A percentile compares a stretch with the other conserved stretches of the same genome.
Conservation (phyloP, 345 rosid genomes). For the Brassica rapa region DNA sequence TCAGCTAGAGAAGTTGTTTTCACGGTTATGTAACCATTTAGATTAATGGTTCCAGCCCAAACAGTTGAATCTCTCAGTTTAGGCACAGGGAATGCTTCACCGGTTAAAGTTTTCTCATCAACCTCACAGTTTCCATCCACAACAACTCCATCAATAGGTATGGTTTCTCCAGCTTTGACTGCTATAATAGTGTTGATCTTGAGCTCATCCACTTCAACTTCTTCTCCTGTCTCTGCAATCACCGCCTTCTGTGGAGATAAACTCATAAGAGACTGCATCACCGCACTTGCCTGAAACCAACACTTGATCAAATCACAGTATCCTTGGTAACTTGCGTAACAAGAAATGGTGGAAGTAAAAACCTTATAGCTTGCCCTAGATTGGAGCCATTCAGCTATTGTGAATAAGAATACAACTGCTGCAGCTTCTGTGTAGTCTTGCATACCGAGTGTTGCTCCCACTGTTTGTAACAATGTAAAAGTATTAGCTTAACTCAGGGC, state of each 20-base stretch:
- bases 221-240: constrained; percentile 80
- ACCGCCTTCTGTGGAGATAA: constrained; percentile 80
- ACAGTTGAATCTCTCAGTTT: constrained; percentile 67
- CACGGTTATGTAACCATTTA: constrained; percentile 69
- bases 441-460: constrained; percentile 74
- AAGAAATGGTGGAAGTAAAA: background rate
- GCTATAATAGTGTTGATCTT: constrained; percentile 68
- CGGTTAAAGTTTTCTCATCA: constrained; percentile 86
- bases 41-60: constrained; percentile 93
- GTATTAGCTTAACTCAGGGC: constrained; percentile 3
- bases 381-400: constrained; percentile 86
- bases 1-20: constrained; percentile 78
- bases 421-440: constrained; percentile 78
- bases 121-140: constrained; percentile 85
- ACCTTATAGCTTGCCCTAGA: constrained; percentile 93
- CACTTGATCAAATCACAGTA: background rate
- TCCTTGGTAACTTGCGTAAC: background rate
- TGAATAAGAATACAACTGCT: constrained; percentile 84
- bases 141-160: constrained; percentile 91
- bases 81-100: constrained; percentile 84
- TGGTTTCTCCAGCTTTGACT: constrained; percentile 81
- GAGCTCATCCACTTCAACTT: constrained; percentile 70
- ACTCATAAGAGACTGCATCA: constrained; percentile 80
- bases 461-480: constrained; percentile 44
- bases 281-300: constrained; percentile 70